Conservation (phyloP, 2,329 filamentous ascomycete genomes). For the Penicillium sp. region DNA sequence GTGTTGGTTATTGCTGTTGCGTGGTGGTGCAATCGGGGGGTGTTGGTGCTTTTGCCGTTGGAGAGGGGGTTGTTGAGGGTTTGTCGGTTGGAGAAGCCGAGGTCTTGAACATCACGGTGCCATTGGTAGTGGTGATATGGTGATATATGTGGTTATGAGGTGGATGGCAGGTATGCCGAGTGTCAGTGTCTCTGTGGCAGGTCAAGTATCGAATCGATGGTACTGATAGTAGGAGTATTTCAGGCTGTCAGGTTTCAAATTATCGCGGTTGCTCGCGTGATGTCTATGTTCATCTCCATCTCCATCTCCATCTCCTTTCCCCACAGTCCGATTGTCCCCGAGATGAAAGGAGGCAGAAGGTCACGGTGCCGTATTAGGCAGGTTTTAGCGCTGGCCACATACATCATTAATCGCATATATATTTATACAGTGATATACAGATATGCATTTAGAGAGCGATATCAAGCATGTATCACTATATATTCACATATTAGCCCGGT, state of each 20-base stretch:
- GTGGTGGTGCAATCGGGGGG: constrained; percentile 25
- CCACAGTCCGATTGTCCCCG: neutral
- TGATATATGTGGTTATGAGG: neutral
- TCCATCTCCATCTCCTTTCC: neutral
- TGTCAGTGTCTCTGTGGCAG: no score
- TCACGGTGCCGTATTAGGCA: constrained; percentile 15
- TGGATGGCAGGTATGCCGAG: neutral
- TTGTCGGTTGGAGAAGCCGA: constrained; percentile 30
- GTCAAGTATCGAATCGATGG: no score
- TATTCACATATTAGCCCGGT: no score
- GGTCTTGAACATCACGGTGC: neutral
- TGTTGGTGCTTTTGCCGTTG: constrained; percentile 29
- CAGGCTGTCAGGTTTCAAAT: no score
- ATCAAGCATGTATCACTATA: no score
- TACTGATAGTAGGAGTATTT: no score
- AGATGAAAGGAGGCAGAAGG: neutral
- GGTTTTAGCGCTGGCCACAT: constrained; percentile 14
- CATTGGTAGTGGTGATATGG: neutral
- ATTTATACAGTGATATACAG: no score
- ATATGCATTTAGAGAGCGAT: no score
- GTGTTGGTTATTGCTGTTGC: constrained; percentile 41
- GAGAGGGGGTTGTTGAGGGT: constrained; percentile 24
- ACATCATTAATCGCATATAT: neutral
- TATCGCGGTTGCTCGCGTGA: neutral
- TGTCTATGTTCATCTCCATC: neutral